Evolutionary conservation across 306 rosid genomes (phyloP).

Genomic region (Canavalia ensiformis): DNA sequence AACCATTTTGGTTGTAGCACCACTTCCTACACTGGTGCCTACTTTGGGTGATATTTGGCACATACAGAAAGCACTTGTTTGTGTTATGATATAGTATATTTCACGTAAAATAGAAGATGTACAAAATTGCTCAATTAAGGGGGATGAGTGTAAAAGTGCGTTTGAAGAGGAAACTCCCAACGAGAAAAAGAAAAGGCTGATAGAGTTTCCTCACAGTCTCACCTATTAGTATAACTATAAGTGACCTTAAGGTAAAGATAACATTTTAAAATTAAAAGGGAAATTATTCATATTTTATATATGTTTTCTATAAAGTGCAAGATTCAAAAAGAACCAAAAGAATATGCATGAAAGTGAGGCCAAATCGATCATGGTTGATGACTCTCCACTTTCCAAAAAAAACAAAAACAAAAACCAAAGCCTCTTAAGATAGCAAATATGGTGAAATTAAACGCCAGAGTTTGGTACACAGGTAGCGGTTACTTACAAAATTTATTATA

Average conservation of each 20-base stretch:
- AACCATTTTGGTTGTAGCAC: background rate
- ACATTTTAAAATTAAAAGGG: no score
- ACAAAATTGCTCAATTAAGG: background rate
- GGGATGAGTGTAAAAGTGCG: background rate
- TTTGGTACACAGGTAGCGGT: background rate
- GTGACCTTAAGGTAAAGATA: background rate
- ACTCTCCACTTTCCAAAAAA: constrained; percentile 9
- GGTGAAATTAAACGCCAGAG: background rate
- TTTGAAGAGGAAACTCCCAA: background rate
- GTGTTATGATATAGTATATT: background rate
- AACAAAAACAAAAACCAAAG: no score
- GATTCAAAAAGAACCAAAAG: background rate
- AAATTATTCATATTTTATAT: background rate
- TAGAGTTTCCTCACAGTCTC: background rate
- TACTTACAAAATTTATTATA: background rate
- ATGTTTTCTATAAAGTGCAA: background rate
- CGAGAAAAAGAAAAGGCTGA: background rate
- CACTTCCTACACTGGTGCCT: background rate
- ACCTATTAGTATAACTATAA: background rate
- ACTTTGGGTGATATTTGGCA: background rate
- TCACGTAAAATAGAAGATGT: background rate
- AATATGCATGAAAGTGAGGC: constrained; percentile 36
- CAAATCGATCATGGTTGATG: background rate
- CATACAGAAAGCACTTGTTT: background rate
- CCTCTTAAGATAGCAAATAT: background rate